These are phyloP conservation scores for Penicillium decumbens DNA, from an alignment of 2,329 filamentous ascomycete genomes.

Conservation along the genomic window DNA sequence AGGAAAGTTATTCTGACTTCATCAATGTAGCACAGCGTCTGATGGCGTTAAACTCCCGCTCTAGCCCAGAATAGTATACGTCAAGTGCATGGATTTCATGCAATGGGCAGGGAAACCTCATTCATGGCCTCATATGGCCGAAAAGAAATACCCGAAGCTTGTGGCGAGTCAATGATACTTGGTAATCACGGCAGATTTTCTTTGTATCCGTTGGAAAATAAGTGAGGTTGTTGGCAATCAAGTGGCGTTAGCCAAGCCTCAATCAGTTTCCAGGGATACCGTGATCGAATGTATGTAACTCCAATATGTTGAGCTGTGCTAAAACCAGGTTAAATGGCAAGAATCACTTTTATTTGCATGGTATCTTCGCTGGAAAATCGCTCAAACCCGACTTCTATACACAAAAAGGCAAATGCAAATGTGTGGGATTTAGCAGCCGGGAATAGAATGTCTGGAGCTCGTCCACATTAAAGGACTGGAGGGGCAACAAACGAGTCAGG, in stretches of 20 bases:
- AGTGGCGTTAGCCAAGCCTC: background rate
- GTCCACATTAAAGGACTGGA: slow-evolving; percentile 26
- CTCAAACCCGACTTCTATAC: background rate
- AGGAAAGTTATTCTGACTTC: background rate
- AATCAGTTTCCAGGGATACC: background rate
- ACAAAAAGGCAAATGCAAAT: background rate
- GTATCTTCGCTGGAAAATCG: background rate
- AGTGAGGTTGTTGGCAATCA: background rate
- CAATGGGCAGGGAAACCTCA: background rate
- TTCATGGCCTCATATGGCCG: background rate
- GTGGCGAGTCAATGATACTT: background rate
- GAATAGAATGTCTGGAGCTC: background rate
- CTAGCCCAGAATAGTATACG: background rate
- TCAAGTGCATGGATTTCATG: background rate
- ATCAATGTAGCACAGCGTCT: background rate
- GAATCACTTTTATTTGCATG: background rate
- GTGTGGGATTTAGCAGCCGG: background rate
- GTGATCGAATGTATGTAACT: background rate
- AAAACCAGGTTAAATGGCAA: background rate
- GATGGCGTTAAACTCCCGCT: background rate
- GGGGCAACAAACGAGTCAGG: slow-evolving; percentile 56
- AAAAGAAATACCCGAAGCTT: background rate
- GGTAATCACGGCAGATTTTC: background rate
- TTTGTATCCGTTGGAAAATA: background rate
- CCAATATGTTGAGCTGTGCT: background rate